These are phyloP conservation scores for Forsythia suspensa DNA, from an alignment of 257 asterid species.

Conservation along the genomic window DNA sequence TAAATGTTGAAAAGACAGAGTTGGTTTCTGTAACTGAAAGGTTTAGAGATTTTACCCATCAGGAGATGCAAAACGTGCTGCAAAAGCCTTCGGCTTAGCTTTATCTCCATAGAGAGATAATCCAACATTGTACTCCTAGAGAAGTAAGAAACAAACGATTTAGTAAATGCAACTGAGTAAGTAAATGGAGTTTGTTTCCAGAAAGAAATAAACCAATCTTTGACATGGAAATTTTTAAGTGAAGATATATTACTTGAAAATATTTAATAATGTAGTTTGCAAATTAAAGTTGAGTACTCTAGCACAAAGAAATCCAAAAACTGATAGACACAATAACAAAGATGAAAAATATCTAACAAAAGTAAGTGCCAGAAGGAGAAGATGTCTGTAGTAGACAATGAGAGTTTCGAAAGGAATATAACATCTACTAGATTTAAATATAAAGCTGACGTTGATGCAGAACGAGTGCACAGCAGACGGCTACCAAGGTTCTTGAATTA, in stretches of 20 bases:
- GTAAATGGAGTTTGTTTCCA: neutral
- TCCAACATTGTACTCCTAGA: constrained; percentile 83
- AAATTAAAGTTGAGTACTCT: neutral
- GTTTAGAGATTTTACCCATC: constrained; percentile 66
- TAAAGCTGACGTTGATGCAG: neutral
- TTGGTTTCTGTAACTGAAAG: neutral
- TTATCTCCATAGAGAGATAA: constrained; percentile 88
- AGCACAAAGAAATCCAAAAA: neutral
- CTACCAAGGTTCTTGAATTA: neutral
- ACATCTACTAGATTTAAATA: neutral
- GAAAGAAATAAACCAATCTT: neutral
- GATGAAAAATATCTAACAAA: neutral
- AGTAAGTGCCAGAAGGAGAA: neutral
- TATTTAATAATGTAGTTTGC: neutral
- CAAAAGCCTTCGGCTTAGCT: constrained; percentile 85
- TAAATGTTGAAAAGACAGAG: neutral
- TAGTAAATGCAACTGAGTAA: neutral
- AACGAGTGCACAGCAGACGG: neutral
- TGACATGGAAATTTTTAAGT: neutral
- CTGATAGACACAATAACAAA: neutral
- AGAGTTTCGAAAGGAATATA: neutral
- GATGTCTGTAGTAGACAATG: neutral
- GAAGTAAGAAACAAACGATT: neutral
- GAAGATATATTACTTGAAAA: neutral
- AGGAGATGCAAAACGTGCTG: constrained; percentile 85